Evolutionary conservation across 257 asterid species (phyloP), one percentile per base, ranked within the genome.

Genomic region (Penstemon newberryi): DNA sequence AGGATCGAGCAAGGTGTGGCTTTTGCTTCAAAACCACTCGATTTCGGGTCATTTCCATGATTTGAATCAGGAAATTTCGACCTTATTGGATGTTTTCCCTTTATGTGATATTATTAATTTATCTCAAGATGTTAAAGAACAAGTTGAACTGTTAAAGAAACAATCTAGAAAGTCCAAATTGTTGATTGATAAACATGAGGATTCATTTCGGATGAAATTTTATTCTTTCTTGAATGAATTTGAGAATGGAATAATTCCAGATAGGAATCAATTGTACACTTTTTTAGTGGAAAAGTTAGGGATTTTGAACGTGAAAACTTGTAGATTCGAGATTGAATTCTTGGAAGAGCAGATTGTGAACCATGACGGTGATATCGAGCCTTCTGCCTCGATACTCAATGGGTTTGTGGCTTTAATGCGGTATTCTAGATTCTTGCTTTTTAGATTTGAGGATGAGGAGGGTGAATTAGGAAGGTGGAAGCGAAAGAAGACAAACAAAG

Each of bases 21-120:
- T 93, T 64, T 76, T 93, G 84, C 92, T 93, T 55, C 97, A 90
- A 39, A 85, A 76, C 78, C 87, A 84, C 41, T 71, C 95, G 2
- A 71, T 93, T 72, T 86, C 95, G 1, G 87, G 96, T 45, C 94
- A 88, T 81, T 93, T 90, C 66, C 96, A 86, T 76, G 98, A 93
- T 70, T 67, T 88, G 80, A 86, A 73, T 69, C 92, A 83, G 83
- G 96, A 93, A 75, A 82, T 93, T 54, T 88, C 88, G 4, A 90
- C 95, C 44, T 89, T 93, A 58, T 79, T 90, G 81, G 98, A 93
- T 82, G 94, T 88, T 68, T 88, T 90, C 6, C 96, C 99, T 60
- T 43, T 87, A 43, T 39, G 57, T 60, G 86, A 82, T 19, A 61
- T 81, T 19, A 61, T 81, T 67, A 73, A 42, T 68, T 59, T 91